Percentiles rank a stretch among this genome's conserved stretches.
Evolutionary conservation across 1,284 basidiomycete genomes (phyloP).

Genomic region (Ustilago cynodontis): DNA sequence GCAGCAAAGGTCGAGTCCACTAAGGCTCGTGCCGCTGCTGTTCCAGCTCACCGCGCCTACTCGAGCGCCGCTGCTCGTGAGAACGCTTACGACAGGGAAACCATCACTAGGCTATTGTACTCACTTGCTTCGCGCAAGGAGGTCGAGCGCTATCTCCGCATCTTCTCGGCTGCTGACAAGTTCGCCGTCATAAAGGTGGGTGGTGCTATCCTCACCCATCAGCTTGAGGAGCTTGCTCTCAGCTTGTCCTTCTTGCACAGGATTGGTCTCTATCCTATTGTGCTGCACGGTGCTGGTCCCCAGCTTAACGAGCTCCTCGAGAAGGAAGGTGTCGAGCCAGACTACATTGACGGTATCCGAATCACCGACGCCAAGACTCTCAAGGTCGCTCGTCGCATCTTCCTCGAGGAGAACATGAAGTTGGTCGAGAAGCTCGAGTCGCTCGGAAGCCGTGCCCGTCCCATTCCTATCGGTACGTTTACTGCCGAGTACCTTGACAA

Average conservation of each 20-base stretch:
- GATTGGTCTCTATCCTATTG: constrained; percentile 69
- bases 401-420: constrained; percentile 69
- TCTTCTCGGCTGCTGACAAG: constrained; percentile 69
- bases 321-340: constrained; percentile 68
- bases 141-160: constrained; percentile 70
- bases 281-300: constrained; percentile 69
- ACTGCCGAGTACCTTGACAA: constrained; percentile 68
- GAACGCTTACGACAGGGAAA: constrained; percentile 63
- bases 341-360: constrained; percentile 70
- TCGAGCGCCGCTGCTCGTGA: constrained; percentile 53
- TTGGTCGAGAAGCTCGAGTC: constrained; percentile 70
- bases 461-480: constrained; percentile 69
- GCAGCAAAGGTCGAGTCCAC: constrained; percentile 25
- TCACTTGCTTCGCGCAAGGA: constrained; percentile 69
- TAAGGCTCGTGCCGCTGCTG: constrained; percentile 26
- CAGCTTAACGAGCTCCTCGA: constrained; percentile 70
- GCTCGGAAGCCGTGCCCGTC: constrained; percentile 67
- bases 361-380: constrained; percentile 69
- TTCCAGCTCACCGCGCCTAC: constrained; percentile 35
- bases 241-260: constrained; percentile 69
- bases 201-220: constrained; percentile 68
- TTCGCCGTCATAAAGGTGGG: constrained; percentile 70
- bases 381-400: constrained; percentile 67
- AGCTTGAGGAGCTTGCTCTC: constrained; percentile 69
- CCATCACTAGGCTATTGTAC: constrained; percentile 69